Conservation (phyloP, 1,284 basidiomycete genomes). For the Austroboletus novae-zelandiae region DNA sequence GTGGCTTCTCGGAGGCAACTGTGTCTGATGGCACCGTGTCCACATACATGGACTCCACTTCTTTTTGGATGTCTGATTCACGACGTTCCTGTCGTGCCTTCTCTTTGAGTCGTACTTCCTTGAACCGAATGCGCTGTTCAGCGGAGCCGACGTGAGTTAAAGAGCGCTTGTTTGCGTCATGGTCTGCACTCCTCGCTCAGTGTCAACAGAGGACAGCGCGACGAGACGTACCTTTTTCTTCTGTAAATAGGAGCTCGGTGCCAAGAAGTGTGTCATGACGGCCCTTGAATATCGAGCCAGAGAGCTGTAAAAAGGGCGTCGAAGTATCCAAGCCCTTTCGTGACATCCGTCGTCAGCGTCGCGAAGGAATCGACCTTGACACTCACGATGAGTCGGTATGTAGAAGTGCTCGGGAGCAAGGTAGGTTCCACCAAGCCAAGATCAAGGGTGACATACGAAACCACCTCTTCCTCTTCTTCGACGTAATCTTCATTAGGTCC, state of each 20-base stretch:
- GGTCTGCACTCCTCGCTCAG: conserved; percentile 30
- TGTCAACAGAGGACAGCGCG: background rate
- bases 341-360: background rate
- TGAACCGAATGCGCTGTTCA: conserved; percentile 61
- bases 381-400: conserved; percentile 71
- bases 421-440: conserved; percentile 69
- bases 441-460: conserved; percentile 66
- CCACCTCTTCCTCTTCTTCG: conserved; percentile 50
- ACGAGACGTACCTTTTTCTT: conserved; percentile 48
- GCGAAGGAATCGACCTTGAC: background rate
- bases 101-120: conserved; percentile 29
- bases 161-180: conserved; percentile 44
- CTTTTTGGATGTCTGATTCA: conserved; percentile 14
- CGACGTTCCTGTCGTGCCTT: conserved; percentile 15
- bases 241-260: conserved; percentile 70
- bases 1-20: background rate
- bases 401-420: conserved; percentile 62
- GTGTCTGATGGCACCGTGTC: conserved; percentile 11
- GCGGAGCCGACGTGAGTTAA: conserved; percentile 55
- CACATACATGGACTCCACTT: conserved; percentile 22
- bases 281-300: conserved; percentile 70
- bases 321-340: conserved; percentile 70
- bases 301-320: conserved; percentile 70
- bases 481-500: conserved; percentile 60
- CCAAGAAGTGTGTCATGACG: conserved; percentile 63